Evolutionary conservation across 73 alveolate genomes (phyloP), one percentile per base, ranked within the genome.

Genomic region (Paramecium tetraurelia): DNA sequence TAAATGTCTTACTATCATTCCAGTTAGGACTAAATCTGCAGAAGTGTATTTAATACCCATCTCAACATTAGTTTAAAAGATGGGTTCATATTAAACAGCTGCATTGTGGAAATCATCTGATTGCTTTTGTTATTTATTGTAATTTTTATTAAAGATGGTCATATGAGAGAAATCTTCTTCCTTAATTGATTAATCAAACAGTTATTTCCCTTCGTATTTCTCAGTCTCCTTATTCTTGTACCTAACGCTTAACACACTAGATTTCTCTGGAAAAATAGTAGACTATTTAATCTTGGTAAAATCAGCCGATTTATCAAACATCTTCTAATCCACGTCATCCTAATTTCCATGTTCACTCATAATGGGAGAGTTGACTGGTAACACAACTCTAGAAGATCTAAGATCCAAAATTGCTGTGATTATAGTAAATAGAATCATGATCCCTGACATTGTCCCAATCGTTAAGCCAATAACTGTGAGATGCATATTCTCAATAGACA

Each of bases 11-110:
- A 68, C 85, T 20, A 68, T 31, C 48, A 68, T 68, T 14, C 85
- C 85, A 33, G 22, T 68, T 14, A 68, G 4, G 4, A 68, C 5
- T 68, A 68, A 24, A 68, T 68, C 85, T 31, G 53, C 85, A 14
- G 85, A 33, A 1, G 85, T 68, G 9, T 31, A 33, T 68, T 35
- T 68, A 6, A 68, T 68, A 7, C 85, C 85, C 85, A 68, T 31
- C 16, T 68, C 85, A 14, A 68, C 10, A 68, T 68, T 68, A 7
- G 85, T 31, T 24, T 68, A 35, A 68, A 68, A 68, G 22, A 68
- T 35, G 9, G 85, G 85, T n/a, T 68, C 85, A 68, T 68, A 68
- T 68, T 68, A 68, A 16, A 29, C 22, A 68, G 85, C 85, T 68
- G 50, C 85, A 68, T 68, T 35, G 10, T 68, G 41, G 22, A 68